Conservation (phyloP, 176 grass and related monocot genomes). For the Poa pratensis region DNA sequence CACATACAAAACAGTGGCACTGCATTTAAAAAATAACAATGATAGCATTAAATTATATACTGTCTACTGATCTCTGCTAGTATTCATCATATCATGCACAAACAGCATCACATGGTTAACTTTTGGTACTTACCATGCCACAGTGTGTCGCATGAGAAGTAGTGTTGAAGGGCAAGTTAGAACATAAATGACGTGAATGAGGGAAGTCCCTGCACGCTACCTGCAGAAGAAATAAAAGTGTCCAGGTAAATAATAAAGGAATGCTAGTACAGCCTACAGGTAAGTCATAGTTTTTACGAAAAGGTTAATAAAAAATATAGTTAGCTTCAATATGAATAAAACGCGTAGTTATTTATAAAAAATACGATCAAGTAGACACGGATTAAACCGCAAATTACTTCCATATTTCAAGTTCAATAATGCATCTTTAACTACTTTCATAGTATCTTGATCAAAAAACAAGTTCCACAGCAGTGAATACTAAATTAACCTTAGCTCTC, state of each 20-base stretch:
- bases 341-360: not conserved
- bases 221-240: conserved; percentile 49
- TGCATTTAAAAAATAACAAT: conserved; percentile 63
- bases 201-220: conserved; percentile 95
- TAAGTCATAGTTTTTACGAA: conserved; percentile 5
- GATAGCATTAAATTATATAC: not conserved
- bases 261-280: conserved; percentile 19
- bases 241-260: conserved; percentile 25
- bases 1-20: conserved; percentile 99
- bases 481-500: not conserved
- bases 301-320: not conserved
- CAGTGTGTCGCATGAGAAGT: conserved; percentile 81
- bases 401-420: conserved; percentile 5
- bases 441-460: conserved; percentile 6
- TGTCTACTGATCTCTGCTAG: conserved; percentile 16
- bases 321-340: conserved; percentile 25
- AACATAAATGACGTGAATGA: conserved; percentile 89
- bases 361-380: conserved; percentile 7
- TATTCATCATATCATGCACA: conserved; percentile 1
- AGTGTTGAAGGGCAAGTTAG: conserved; percentile 76
- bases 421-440: conserved; percentile 26
- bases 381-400: conserved; percentile 25
- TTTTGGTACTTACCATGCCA: conserved; percentile 63
- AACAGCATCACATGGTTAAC: conserved; percentile 12
- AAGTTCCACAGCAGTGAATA: not conserved